Evolutionary conservation across 176 grass and related monocot genomes (phyloP).

Genomic region (Tillandsia leiboldiana): DNA sequence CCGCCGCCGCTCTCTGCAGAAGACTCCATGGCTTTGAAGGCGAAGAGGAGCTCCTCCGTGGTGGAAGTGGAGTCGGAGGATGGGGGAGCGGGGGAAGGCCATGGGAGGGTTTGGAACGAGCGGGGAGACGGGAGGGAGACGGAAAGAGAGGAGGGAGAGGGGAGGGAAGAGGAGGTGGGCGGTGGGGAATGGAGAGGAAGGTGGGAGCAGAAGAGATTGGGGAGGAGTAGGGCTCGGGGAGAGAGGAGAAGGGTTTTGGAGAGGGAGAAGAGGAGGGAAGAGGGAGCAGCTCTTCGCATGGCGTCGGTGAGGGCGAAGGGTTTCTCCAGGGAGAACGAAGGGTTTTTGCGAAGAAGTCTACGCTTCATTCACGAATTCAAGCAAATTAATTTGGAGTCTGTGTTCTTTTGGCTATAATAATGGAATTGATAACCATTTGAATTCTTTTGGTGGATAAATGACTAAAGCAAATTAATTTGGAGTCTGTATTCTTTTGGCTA

Average conservation of each 20-base stretch:
- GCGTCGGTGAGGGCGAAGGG: too few species aligned
- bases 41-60: constrained; percentile 1
- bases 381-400: too few species aligned
- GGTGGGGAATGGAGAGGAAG: constrained; percentile 11
- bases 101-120: neutral
- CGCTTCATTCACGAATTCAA: too few species aligned
- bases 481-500: too few species aligned
- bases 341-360: too few species aligned
- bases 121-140: neutral
- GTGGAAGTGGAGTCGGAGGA: constrained; percentile 18
- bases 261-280: neutral
- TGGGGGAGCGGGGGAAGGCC: neutral
- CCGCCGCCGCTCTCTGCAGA: constrained; percentile 3
- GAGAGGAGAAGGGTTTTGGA: constrained; percentile 4
- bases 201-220: constrained; percentile 20
- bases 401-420: too few species aligned
- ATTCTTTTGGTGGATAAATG: too few species aligned
- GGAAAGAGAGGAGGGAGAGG: neutral
- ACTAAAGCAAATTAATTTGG: too few species aligned
- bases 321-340: too few species aligned
- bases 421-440: too few species aligned
- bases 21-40: constrained; percentile 16
- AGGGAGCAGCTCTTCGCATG: too few species aligned
- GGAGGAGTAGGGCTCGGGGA: constrained; percentile 18
- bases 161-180: neutral